Evolutionary conservation across 2,329 filamentous ascomycete genomes (phyloP), one percentile per base, ranked within the genome.

Genomic region (Colletotrichum lupini): DNA sequence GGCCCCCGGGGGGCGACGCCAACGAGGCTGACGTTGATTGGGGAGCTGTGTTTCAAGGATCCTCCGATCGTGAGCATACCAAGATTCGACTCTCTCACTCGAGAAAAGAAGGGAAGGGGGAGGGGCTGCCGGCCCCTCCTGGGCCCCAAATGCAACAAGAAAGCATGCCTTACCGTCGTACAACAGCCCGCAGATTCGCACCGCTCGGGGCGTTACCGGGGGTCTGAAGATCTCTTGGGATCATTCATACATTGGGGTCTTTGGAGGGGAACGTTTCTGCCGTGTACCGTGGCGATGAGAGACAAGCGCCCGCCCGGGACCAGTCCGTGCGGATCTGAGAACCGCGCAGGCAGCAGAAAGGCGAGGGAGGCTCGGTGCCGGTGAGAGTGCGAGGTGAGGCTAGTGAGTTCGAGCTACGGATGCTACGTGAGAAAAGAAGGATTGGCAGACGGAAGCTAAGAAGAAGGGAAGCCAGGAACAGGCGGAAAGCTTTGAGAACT

Each of bases 251-350:
- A 35, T 42, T 42, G 37, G 37, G 37, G 16, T 14, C 37, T 42
- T 42, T 19, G 37, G 60, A 73, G 26, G 14, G 37, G 6, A 16
- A 65, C 71, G 35, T 60, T 53, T 42, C 37, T 70, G 70, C 70
- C 28, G 60, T 65, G 55, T 57, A 37, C 71, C 22, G 71, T 70
- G 67, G 67, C 71, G 59, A 73, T 60, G 67, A 71, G 32, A 49
- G 37, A 68, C 49, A 61, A 46, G 67, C 67, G 67, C 55, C 55
- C 53, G 67, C 37, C 70, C 67, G 71, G 57, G 71, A 59, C 67
- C 71, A 65, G 71, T 73, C 71, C 56, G 71, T 73, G 71, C 71
- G 57, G 67, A 71, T 71, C 71, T 57, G 71, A 70, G 71, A 58
- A 71, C 71, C 46, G 42, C 14, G 35, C 30, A 55, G 32, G 59